Percentiles rank a stretch among this genome's conserved stretches.
Evolutionary conservation across 2,329 filamentous ascomycete species (phyloP).

Genomic region (Stromatinia cepivora): DNA sequence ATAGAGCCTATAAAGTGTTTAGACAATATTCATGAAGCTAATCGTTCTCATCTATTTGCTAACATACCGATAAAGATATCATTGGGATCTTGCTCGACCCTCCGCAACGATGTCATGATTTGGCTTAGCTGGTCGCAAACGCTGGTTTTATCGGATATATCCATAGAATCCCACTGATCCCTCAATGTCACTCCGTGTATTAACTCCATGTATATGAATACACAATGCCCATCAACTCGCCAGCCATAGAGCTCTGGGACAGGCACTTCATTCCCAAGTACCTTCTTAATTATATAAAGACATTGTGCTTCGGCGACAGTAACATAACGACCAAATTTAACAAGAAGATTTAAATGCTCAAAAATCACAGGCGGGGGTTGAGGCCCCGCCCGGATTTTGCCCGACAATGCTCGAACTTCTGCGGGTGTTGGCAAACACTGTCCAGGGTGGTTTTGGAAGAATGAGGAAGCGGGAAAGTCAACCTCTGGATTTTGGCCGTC

Average conservation of each 20-base stretch:
- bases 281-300: constrained; percentile 37
- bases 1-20: background rate
- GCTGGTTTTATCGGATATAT: background rate
- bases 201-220: background rate
- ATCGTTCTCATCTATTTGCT: background rate
- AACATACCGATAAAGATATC: background rate
- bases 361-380: constrained; percentile 30
- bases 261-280: constrained; percentile 36
- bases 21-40: background rate
- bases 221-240: constrained; percentile 14
- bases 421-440: background rate
- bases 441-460: background rate
- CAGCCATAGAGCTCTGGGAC: constrained; percentile 44
- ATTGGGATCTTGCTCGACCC: background rate
- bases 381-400: accelerated
- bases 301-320: constrained; percentile 39
- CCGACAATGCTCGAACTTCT: background rate
- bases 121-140: background rate
- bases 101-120: no score
- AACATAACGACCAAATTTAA: constrained; percentile 40
- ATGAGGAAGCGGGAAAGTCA: background rate
- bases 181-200: background rate
- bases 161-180: background rate
- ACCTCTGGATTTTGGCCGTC: background rate
- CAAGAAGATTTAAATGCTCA: constrained; percentile 39